phyloP scores from a whole-genome alignment of 148 eudicot genomes.

The Rhododendron henanense region DNA sequence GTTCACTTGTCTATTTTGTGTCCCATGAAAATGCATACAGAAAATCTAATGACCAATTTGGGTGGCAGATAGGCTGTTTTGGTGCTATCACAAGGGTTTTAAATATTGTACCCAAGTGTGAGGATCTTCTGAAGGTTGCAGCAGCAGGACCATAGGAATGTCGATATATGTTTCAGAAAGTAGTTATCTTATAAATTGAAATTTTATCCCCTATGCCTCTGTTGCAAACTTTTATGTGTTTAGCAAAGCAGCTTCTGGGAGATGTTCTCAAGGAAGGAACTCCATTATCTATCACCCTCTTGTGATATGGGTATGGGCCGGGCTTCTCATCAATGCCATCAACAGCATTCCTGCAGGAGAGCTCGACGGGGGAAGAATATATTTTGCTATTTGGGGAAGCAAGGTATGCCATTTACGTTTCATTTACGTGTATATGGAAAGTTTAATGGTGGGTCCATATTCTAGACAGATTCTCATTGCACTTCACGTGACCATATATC shows the following conservation, averaged over 20 bases:
- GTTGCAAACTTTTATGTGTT: constrained; percentile 10
- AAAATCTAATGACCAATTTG: constrained; percentile 39
- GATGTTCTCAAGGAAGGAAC: constrained; percentile 91
- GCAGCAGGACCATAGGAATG: constrained; percentile 68
- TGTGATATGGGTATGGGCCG: constrained; percentile 99
- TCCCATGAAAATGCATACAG: constrained; percentile 1
- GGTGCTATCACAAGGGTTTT: constrained; percentile 91
- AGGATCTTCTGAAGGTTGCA: constrained; percentile 89
- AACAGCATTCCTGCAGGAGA: constrained; percentile 99
- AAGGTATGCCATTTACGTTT: constrained; percentile 44
- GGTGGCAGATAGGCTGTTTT: constrained; percentile 96
- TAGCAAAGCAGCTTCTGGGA: constrained; percentile 88
- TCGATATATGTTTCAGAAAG: not conserved
- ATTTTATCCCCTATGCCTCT: not conserved
- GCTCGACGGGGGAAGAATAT: constrained; percentile 93
- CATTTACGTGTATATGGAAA: not conserved
- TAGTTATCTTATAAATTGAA: not conserved
- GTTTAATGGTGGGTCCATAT: not conserved
- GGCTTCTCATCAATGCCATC: constrained; percentile 90
- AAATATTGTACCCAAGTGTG: constrained; percentile 77
- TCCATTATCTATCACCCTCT: constrained; percentile 83
- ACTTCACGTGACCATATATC: not conserved
- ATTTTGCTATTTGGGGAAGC: constrained; percentile 94
- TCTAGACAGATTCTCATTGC: not conserved
- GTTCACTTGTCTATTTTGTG: not conserved